phyloP scores from a whole-genome alignment of 169 alveolate genomes.

The Perkinsus marinus region DNA sequence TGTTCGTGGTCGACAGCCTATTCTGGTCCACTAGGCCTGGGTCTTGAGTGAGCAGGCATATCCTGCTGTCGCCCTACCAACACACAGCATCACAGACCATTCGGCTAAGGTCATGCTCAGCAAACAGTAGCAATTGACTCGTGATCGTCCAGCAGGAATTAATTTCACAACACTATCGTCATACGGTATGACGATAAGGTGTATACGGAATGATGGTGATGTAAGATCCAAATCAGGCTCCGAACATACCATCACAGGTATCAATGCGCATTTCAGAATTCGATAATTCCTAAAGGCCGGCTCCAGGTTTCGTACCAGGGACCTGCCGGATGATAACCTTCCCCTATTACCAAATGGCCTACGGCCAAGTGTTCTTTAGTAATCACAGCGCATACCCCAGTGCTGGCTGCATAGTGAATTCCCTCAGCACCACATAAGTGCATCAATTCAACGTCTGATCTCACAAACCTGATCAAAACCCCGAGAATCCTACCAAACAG shows the following conservation, averaged over 20 bases:
- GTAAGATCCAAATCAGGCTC: too few relatives aligned
- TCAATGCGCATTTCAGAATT: too few relatives aligned
- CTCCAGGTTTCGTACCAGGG: neutral
- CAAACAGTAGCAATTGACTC: too few relatives aligned
- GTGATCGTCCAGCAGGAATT: too few relatives aligned
- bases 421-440: constrained; percentile 26
- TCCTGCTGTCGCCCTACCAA: neutral
- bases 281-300: constrained; percentile 24
- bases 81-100: too few relatives aligned
- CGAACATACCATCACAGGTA: too few relatives aligned
- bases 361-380: constrained; percentile 38
- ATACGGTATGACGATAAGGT: too few relatives aligned
- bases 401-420: constrained; percentile 52
- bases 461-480: constrained; percentile 19
- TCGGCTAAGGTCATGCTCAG: too few relatives aligned
- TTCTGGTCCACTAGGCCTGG: neutral
- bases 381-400: constrained; percentile 51
- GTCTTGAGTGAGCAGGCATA: neutral
- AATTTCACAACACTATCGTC: too few relatives aligned
- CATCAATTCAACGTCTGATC: constrained; percentile 41
- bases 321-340: neutral
- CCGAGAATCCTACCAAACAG: too few relatives aligned
- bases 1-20: neutral
- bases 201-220: too few relatives aligned
- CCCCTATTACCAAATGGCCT: constrained; percentile 45